Conservation (phyloP, 1,284 basidiomycete genomes). For the Heterobasidion occidentale region DNA sequence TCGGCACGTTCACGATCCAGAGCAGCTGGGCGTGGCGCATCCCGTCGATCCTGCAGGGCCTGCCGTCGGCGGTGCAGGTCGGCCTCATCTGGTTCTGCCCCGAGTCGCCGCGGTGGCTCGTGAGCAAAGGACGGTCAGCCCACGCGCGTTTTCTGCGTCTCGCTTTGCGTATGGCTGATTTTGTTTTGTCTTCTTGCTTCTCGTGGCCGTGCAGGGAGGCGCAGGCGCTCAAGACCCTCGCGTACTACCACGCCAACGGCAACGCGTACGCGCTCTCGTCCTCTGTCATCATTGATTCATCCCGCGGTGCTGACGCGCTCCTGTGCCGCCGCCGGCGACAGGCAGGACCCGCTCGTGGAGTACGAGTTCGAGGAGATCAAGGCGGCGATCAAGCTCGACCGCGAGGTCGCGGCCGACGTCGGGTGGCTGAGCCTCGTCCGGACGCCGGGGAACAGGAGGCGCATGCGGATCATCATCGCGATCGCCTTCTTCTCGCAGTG, state of each 20-base stretch:
- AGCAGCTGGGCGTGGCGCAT: constrained; percentile 53
- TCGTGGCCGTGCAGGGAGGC: constrained; percentile 21
- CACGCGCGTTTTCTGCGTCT: background rate
- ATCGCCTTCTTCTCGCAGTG: constrained; percentile 60
- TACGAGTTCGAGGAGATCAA: constrained; percentile 59
- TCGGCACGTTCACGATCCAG: constrained; percentile 46
- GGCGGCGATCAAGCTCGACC: constrained; percentile 42
- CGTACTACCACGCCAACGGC: constrained; percentile 48
- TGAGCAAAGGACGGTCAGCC: constrained; percentile 38
- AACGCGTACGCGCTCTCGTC: constrained; percentile 28
- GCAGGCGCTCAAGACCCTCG: constrained; percentile 39
- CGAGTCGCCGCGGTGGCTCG: constrained; percentile 54
- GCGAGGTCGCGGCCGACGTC: constrained; percentile 29
- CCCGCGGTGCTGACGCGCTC: background rate
- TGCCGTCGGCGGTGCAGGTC: constrained; percentile 49
- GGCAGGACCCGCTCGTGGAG: constrained; percentile 48
- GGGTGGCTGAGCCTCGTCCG: constrained; percentile 42
- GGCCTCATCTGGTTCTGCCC: constrained; percentile 46
- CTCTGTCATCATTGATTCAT: background rate
- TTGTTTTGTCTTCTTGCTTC: background rate
- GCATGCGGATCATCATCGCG: constrained; percentile 47
- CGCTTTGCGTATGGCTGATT: too few relatives aligned
- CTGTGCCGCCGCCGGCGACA: constrained; percentile 7
- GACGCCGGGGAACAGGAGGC: constrained; percentile 45
- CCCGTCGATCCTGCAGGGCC: constrained; percentile 52